Base-by-base conservation (phyloP, 108 stramenopile genomes). In the Cyclotella sp. region DNA sequence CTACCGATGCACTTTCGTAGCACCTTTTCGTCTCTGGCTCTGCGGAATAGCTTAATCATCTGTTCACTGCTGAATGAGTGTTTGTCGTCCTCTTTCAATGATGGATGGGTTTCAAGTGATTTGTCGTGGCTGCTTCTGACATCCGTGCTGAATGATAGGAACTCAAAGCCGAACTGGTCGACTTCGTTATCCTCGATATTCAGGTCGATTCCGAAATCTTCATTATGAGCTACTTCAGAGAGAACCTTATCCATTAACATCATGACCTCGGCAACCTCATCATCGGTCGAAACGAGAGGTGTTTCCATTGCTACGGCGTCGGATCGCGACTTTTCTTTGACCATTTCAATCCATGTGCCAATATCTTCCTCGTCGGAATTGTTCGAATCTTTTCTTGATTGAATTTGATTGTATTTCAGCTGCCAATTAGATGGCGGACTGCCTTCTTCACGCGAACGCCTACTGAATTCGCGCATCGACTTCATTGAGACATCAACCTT, bases 231-330 rank as follows among this genome's bases (percentile, higher is more conserved):
- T 26, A 6, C 28, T 14, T 43, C 55, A 26, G 41, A 57, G 2
- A 75, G 26, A 15, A 75, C 14, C n/a, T 49, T 43, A 45, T 75
- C 73, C 73, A 75, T 75, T 15, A 28, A 54, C 10, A 12, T 13
- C 30, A 75, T 75, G 0, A 75, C 43, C 7, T 46, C 53, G 6
- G 73, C 73, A 16, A 75, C 64, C 14, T 75, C 73, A 0, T 30
- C 15, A 45, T 75, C 63, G 28, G 49, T 57, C 15, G 73, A 34
- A 34, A 34, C 6, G 34, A 34, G 34, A 34, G 34, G 6, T 34
- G 34, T 34, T 34, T 34, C 34, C 6, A 34, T 5, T 24, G 60
- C 22, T 41, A 19, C 19, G 2, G 29, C 8, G 3, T 51, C 49
- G 19, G 55, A 8, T 51, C 34, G 34, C 34, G 34, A 34, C 6